Base-by-base conservation (phyloP, 306 rosid genomes). In the Begonia peltatifolia region DNA sequence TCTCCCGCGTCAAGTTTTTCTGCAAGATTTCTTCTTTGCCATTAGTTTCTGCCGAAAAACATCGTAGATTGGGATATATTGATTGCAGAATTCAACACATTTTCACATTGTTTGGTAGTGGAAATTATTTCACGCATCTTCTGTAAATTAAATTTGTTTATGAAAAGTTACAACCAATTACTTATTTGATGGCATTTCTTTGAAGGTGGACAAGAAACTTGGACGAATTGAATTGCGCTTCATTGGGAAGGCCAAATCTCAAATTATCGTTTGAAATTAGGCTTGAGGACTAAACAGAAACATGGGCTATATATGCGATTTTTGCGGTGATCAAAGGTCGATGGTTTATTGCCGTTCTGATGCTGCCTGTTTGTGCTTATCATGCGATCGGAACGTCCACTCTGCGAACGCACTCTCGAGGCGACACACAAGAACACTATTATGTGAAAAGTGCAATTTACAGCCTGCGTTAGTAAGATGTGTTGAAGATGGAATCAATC, bases 271-370 rank as follows among this genome's bases (percentile, higher is more conserved):
- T 30, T 30, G 38, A 7, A 30, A 30, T 30, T 30, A 38, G 64
- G 35, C 63, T 10, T 15, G 1, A 46, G 41, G 69, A 53, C 54
- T 52, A 54, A 30, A 35, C 62, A 46, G 67, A 60, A 68, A 71
- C 64, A 92, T 92, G 99, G 94, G 99, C 52, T 87, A 69, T 61
- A 48, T 79, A 10, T 92, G 99, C 47, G 96, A 86, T 52, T 87
- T 81, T 71, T 92, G 99, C 11, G 87, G 89, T 63, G 87, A 77
- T 11, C 87, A 87, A 66, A 79, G 94, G 73, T 77, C 99, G 42
- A 66, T 83, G 94, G 99, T 92, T 56, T 79, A 75, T 72, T 92
- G 99, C 74, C 94, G 93, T 30, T 81, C 96, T 5, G 99, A 92
- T 65, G 79, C 78, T 30, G 99, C 99, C 0, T 87, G 84, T 69